Conservation (phyloP, 441 rosid genomes). For the Francoa sonchifolia region DNA sequence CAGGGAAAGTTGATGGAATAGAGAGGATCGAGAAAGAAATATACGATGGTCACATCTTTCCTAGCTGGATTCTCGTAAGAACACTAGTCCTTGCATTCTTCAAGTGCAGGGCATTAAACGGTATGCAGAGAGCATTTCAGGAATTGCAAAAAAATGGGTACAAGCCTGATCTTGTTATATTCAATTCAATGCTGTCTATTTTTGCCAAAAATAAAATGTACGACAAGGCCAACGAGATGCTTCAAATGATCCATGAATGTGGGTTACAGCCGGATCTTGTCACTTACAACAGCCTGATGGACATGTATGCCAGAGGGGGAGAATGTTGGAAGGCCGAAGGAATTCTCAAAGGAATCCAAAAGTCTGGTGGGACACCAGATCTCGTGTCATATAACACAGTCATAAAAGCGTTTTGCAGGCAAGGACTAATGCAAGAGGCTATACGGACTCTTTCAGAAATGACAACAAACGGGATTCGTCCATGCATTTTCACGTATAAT, state of each 20-base stretch:
- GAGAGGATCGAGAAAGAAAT: constrained; percentile 57
- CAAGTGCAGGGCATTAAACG: constrained; percentile 51
- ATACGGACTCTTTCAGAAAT: constrained; percentile 58
- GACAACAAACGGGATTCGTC: constrained; percentile 53
- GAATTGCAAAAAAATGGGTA: constrained; percentile 45
- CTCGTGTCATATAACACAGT: constrained; percentile 79
- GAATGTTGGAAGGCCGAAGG: constrained; percentile 84
- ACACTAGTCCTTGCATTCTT: constrained; percentile 58
- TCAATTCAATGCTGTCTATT: constrained; percentile 65
- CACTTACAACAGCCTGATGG: constrained; percentile 81
- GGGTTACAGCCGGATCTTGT: constrained; percentile 69
- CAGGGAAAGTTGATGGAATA: constrained; percentile 51
- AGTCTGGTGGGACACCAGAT: constrained; percentile 43
- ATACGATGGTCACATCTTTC: constrained; percentile 47
- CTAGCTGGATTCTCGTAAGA: constrained; percentile 88
- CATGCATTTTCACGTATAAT: constrained; percentile 78
- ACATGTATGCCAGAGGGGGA: constrained; percentile 74
- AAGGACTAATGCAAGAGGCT: constrained; percentile 76
- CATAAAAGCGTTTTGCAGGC: constrained; percentile 82
- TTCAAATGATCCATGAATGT: constrained; percentile 33
- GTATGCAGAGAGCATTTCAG: constrained; percentile 58
- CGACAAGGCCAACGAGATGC: constrained; percentile 45
- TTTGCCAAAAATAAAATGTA: constrained; percentile 55
- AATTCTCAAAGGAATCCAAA: constrained; percentile 37
- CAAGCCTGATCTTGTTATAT: constrained; percentile 70